Evolutionary conservation across 2,329 filamentous ascomycete genomes (phyloP).

Genomic region (Aspergillus pseudonomiae): DNA sequence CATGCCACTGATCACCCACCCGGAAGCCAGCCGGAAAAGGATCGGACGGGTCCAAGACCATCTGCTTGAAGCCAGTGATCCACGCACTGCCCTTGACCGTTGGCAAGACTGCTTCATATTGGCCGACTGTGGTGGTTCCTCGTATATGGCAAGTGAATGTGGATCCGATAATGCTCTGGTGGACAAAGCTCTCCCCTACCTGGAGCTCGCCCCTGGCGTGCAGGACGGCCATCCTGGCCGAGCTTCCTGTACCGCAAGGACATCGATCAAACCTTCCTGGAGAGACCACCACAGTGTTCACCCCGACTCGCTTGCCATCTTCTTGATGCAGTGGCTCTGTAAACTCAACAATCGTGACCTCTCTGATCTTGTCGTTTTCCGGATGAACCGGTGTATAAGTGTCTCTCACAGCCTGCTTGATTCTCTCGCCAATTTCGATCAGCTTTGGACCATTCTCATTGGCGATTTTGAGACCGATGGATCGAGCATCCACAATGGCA

Average conservation of each 20-base stretch:
- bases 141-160: neutral
- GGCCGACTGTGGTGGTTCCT: neutral
- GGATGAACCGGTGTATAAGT: conserved; percentile 34
- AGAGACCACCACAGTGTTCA: neutral
- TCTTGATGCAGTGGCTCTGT: neutral
- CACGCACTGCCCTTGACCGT: neutral
- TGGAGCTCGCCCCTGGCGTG: neutral
- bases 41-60: neutral
- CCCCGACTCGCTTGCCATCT: neutral
- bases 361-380: neutral
- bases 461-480: conserved; percentile 39
- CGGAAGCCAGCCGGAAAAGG: neutral
- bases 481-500: conserved; percentile 44
- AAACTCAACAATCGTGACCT: neutral
- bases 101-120: conserved; percentile 16
- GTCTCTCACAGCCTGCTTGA: conserved; percentile 43
- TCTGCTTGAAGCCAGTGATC: neutral
- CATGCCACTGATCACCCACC: neutral
- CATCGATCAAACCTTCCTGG: neutral
- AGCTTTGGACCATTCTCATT: conserved; percentile 39
- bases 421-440: conserved; percentile 46
- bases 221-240: neutral
- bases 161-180: neutral
- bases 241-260: neutral
- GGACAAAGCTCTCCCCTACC: neutral